Evolutionary conservation across 495 filamentous ascomycete species (phyloP), one percentile per base, ranked within the genome.

Genomic region (Aspergillus biplanus): DNA sequence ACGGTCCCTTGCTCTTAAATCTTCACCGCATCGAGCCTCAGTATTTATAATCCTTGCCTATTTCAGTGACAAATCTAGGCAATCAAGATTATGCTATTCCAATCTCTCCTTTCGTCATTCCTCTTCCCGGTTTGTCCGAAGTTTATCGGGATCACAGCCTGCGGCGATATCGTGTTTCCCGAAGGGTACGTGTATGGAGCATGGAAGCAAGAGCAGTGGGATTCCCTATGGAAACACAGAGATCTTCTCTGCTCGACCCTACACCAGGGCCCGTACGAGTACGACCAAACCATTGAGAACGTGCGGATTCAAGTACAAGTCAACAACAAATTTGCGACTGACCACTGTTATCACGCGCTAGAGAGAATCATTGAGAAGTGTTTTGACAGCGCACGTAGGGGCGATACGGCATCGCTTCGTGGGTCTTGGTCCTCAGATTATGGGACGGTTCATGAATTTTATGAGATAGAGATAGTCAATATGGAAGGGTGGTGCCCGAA

Each of bases 71-170:
- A 44, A 44, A 44, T 15, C 39, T 12, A 44, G 39, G n/a, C 11
- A 11, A 44, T 15, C 5, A 6, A 44, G 8, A 7, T 11, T 7
- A 44, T 44, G 39, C 5, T 5, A 44, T 11, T 44, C 39, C 39
- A 44, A 44, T 44, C 39, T 15, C 39, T 44, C 39, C 39, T 44
- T 44, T 44, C 39, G 11, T 44, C 39, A 44, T 44, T 44, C 39
- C 8, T 44, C 39, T 44, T 44, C 8, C 39, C 39, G 39, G 11
- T 15, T 12, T 11, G 11, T 11, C 39, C n/a, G n/a, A 4, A 44
- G n/a, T 44, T 15, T 13, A 44, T 44, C n/a, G 39, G 39, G n/a
- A 44, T 44, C 39, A 44, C 39, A 4, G 4, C 4, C 3, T 44
- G 39, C 39, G 39, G 39, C 8, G 39, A 44, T 15, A 44, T 44